Conservation (phyloP, 164 flowering plant genomes). For the Tetracentron sinense region DNA sequence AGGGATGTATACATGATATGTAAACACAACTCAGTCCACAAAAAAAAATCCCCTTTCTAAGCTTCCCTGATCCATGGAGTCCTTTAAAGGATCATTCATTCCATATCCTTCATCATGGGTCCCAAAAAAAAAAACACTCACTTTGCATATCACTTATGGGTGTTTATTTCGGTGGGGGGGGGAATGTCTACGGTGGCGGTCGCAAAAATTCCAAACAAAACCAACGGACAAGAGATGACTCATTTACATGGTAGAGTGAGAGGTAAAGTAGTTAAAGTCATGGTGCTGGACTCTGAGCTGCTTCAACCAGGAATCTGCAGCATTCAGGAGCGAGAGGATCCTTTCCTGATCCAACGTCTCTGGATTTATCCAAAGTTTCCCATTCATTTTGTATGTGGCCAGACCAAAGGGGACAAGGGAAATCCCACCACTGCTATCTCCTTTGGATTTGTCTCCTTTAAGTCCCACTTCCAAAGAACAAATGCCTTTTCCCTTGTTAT, state of each 20-base stretch:
- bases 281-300: conserved; percentile 50
- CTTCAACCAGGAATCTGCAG: conserved; percentile 65
- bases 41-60: not conserved
- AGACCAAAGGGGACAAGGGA: conserved; percentile 52
- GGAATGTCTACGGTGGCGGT: not conserved
- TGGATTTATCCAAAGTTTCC: conserved; percentile 42
- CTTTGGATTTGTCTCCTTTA: conserved; percentile 3
- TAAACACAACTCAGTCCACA: conserved; percentile 1
- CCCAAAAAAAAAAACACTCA: not conserved
- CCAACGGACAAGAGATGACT: not conserved
- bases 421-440: conserved; percentile 8
- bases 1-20: no score
- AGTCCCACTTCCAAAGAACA: not conserved
- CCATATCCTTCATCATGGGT: not conserved
- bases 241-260: conserved; percentile 6
- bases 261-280: conserved; percentile 42
- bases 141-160: not conserved
- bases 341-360: conserved; percentile 24
- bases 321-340: conserved; percentile 28
- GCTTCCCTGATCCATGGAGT: not conserved
- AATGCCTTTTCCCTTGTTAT: not conserved
- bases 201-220: not conserved
- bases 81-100: not conserved
- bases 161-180: not conserved
- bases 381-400: conserved; percentile 46